phyloP scores from a whole-genome alignment of 805 yeast species.

The Brettanomyces anomalus region DNA sequence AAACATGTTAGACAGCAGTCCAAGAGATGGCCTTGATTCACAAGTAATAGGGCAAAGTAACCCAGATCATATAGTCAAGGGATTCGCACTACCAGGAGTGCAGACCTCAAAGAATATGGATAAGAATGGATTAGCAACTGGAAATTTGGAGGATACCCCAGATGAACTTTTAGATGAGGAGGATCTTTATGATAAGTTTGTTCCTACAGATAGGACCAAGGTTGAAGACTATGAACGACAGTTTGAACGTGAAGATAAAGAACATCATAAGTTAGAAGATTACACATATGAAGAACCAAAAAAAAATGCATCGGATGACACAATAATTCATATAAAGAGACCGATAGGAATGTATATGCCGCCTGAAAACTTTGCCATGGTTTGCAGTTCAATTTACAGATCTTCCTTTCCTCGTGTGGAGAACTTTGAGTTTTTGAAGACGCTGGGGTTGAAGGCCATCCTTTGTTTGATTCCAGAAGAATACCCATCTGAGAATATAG shows the following conservation, averaged over 20 bases:
- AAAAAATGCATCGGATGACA: background rate
- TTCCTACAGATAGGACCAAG: conserved; percentile 18
- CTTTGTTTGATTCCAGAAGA: conserved; percentile 86
- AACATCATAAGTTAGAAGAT: conserved; percentile 1
- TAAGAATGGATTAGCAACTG: no score
- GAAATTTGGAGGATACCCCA: background rate
- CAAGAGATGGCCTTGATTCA: no score
- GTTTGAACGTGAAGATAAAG: conserved; percentile 1
- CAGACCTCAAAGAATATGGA: no score
- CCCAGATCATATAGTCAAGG: background rate
- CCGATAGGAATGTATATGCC: conserved; percentile 32
- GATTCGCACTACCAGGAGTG: no score
- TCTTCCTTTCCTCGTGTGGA: conserved; percentile 85
- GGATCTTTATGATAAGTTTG: conserved; percentile 22
- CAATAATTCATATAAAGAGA: conserved; percentile 3
- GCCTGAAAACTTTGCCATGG: conserved; percentile 90
- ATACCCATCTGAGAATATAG: conserved; percentile 69
- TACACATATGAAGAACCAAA: conserved; percentile 5
- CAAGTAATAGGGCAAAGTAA: no score
- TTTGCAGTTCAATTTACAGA: conserved; percentile 69
- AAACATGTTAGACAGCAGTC: no score
- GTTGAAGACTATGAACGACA: conserved; percentile 13
- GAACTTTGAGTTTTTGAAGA: conserved; percentile 62
- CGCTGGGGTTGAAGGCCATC: conserved; percentile 59
- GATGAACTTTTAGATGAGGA: conserved; percentile 16